Conservation (phyloP, 805 yeast genomes). For the Wickerhamiella azyma region DNA sequence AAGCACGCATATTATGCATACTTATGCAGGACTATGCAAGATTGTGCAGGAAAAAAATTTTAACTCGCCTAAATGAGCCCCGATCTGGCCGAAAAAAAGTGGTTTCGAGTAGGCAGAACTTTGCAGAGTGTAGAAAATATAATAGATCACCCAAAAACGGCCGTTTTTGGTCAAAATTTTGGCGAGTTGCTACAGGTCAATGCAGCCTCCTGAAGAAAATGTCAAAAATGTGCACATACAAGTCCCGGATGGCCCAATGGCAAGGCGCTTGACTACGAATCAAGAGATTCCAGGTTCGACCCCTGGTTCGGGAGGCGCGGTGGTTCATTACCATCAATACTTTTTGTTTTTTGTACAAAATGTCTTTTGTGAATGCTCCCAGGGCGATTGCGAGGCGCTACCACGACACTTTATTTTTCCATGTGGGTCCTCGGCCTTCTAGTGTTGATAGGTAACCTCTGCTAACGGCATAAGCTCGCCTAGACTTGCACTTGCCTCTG, state of each 20-base stretch:
- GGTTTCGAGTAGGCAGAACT: too few species aligned
- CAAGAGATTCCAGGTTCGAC: slow-evolving; percentile 13
- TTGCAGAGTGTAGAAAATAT: too few species aligned
- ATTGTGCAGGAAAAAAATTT: too few species aligned
- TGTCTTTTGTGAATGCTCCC: neutral
- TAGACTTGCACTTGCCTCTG: too few species aligned
- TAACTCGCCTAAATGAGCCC: too few species aligned
- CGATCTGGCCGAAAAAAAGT: too few species aligned
- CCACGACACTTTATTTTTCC: too few species aligned
- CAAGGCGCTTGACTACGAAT: slow-evolving; percentile 12
- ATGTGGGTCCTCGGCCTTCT: too few species aligned
- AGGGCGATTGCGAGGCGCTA: neutral
- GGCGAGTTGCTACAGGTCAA: neutral
- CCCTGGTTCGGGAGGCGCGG: slow-evolving; percentile 10
- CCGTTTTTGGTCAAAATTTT: neutral
- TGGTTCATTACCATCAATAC: neutral
- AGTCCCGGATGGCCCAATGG: slow-evolving; percentile 12
- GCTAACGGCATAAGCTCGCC: too few species aligned
- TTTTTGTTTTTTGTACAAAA: neutral
- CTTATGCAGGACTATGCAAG: too few species aligned
- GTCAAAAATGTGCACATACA: neutral
- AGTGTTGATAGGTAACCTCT: too few species aligned
- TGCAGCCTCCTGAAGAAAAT: neutral
- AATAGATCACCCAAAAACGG: neutral
- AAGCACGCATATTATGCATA: too few species aligned